Evolutionary conservation across 108 stramenopile genomes (phyloP).

Genomic region (Nannochloropsis salina): DNA sequence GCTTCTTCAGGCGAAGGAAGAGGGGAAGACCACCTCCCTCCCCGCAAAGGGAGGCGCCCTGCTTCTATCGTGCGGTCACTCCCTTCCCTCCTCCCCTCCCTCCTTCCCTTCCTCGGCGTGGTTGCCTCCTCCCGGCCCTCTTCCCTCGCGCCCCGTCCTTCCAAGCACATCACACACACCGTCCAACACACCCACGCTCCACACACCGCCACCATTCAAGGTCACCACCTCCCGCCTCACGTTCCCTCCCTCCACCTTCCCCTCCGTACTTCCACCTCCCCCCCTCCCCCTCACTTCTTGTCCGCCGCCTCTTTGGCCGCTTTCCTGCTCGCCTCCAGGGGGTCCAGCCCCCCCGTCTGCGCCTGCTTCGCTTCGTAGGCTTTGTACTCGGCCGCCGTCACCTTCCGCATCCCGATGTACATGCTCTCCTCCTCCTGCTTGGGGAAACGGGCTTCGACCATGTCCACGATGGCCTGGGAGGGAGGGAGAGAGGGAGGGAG

Average conservation of each 20-base stretch:
- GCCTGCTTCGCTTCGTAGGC: slow-evolving; percentile 32
- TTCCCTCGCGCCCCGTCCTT: background rate
- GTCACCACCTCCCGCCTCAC: background rate
- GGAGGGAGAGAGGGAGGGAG: background rate
- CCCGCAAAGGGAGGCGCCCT: too few species aligned
- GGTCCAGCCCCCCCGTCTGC: slow-evolving; percentile 26
- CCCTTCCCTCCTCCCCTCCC: background rate
- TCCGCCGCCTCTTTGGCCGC: slow-evolving; percentile 1
- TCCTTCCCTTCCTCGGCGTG: background rate
- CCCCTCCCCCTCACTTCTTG: background rate
- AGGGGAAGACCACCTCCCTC: too few species aligned
- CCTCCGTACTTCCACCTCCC: background rate
- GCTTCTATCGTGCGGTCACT: background rate
- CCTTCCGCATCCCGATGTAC: slow-evolving; percentile 23
- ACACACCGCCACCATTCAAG: background rate
- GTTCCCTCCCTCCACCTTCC: background rate
- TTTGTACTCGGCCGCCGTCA: slow-evolving; percentile 25
- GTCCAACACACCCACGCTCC: background rate
- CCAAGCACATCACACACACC: background rate
- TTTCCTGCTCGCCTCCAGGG: slow-evolving; percentile 21
- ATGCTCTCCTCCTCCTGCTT: slow-evolving; percentile 23
- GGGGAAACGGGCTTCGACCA: slow-evolving; percentile 33
- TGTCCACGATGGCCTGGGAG: slow-evolving; percentile 6
- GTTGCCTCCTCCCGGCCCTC: slow-evolving; percentile 8
- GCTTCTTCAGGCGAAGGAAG: too few species aligned